phyloP scores from a whole-genome alignment of 2,329 filamentous ascomycete species.

The Aspergillus sp. region DNA sequence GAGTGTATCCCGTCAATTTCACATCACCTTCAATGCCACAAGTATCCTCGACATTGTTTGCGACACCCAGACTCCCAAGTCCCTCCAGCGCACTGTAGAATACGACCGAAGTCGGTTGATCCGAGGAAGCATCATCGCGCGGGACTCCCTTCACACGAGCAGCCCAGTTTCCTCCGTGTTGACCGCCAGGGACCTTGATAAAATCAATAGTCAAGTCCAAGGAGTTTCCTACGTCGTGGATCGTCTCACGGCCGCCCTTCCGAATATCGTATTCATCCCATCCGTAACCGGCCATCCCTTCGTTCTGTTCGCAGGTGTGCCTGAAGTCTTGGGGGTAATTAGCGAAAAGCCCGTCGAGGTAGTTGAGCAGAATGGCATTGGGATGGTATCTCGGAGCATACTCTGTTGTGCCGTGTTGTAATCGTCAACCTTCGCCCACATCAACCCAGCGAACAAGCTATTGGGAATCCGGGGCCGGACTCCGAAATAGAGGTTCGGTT shows the following conservation, averaged over 20 bases:
- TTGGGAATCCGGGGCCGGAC: conserved; percentile 77
- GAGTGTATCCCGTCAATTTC: conserved; percentile 66
- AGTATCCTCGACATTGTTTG: conserved; percentile 49
- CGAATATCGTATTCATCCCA: conserved; percentile 97
- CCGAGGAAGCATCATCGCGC: conserved; percentile 62
- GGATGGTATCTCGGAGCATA: conserved; percentile 44
- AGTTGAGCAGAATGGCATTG: background rate
- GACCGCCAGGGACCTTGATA: conserved; percentile 84
- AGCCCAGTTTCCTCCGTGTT: conserved; percentile 87
- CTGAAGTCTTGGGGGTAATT: conserved; percentile 64
- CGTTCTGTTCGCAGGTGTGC: conserved; percentile 93
- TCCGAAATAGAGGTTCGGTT: conserved; percentile 92
- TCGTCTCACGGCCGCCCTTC: conserved; percentile 80
- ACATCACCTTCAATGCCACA: conserved; percentile 61
- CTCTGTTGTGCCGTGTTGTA: conserved; percentile 73
- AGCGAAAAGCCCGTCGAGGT: conserved; percentile 7
- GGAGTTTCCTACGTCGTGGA: conserved; percentile 83
- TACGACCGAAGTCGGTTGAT: conserved; percentile 72
- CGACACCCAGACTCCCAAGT: conserved; percentile 62
- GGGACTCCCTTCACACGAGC: conserved; percentile 80
- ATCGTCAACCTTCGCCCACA: conserved; percentile 85
- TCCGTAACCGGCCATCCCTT: conserved; percentile 90
- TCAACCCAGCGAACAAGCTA: conserved; percentile 75
- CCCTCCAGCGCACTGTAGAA: conserved; percentile 84
- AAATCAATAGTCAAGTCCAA: conserved; percentile 92